Evolutionary conservation across 192 early-diverging fungal genomes (phyloP).

Genomic region (Ambispora gerdemannii): DNA sequence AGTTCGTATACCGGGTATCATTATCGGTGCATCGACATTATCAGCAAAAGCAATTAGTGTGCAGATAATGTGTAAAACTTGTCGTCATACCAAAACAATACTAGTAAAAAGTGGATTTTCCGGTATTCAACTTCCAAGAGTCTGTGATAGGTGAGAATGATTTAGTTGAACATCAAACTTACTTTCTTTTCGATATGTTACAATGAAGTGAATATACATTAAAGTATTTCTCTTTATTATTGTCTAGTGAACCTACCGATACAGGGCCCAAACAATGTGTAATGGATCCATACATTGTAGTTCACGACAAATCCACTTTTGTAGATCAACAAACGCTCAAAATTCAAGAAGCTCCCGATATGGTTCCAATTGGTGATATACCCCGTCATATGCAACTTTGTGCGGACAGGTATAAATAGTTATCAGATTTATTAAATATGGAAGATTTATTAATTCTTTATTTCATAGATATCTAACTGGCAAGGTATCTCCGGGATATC

Average conservation of each 20-base stretch:
- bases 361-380: conserved; percentile 97
- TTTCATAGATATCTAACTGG: conserved; percentile 68
- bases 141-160: conserved; percentile 73
- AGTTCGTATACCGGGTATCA: conserved; percentile 92
- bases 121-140: conserved; percentile 80
- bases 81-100: conserved; percentile 77
- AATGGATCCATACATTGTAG: conserved; percentile 90
- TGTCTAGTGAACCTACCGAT: conserved; percentile 31
- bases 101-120: conserved; percentile 82
- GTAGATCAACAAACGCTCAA: conserved; percentile 97
- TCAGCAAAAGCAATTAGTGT: conserved; percentile 86
- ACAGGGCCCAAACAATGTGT: conserved; percentile 59
- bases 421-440: not conserved
- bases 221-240: not conserved
- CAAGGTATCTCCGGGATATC: conserved; percentile 89
- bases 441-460: not conserved
- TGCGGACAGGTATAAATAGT: conserved; percentile 76
- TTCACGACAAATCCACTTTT: conserved; percentile 94
- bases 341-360: conserved; percentile 94
- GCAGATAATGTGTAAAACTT: conserved; percentile 84
- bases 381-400: conserved; percentile 91
- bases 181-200: conserved; percentile 23
- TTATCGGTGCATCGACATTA: conserved; percentile 87
- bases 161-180: too few relatives aligned
- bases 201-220: conserved; percentile 1